Base-by-base conservation (phyloP, 345 rosid species). In the Luvunga scandens region DNA sequence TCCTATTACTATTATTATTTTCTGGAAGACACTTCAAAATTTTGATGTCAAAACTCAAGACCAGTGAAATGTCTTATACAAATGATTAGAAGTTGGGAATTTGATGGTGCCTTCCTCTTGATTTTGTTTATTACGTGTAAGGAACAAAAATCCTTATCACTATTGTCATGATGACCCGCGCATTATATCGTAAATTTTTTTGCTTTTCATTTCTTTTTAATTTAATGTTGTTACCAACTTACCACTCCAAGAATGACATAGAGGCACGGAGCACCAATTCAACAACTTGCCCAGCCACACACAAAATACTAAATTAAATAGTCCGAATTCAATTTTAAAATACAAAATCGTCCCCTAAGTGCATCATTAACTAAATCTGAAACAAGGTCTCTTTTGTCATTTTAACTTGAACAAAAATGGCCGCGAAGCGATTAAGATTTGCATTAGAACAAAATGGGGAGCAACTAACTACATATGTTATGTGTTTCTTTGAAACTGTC, bases 401-500 rank as follows among this genome's bases (percentile, higher is more conserved):
- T 34, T 1, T 2, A 39, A 21, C 50, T 45, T 45, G 63, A 76
- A 55, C 27, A 2, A 33, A 16, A 72, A 70, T 56, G 76, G 24
- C 79, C 78, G 70, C 61, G 72, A 38, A 83, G 66, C 73, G 36
- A 38, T 62, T 27, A 5, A 19, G 7, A 6, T 18, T 53, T 7
- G 9, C 39, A 64, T 7, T 39, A 30, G 30, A 42, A 39, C 50
- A 28, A n/a, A 50, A 74, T 48, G 70, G 66, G 75, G 81, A 84
- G 74, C 82, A 84, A 70, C 81, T 39, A 84, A 82, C 87, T 69
- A 24, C 83, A 45, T 1, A 25, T 68, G 50, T 13, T 45, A 0
- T 21, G 9, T 3, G 71, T 7, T 55, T 74, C 72, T 66, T 78
- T 78, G 88, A 83, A 80, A 73, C 66, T 76, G 74, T 82, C 85